Conservation (phyloP, 1,284 basidiomycete species). For the Cerrena zonata region DNA sequence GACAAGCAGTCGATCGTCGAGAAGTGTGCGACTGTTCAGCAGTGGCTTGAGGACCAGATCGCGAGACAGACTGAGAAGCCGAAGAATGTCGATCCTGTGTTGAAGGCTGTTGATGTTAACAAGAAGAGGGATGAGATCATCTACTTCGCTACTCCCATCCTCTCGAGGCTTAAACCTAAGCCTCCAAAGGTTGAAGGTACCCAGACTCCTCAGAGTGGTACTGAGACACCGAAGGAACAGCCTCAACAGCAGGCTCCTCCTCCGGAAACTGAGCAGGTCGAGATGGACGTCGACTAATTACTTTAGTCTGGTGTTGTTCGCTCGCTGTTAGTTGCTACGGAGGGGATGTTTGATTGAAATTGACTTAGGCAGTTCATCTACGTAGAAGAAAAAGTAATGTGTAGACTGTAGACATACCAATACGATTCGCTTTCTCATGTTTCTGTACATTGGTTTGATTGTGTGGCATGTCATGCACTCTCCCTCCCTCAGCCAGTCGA, state of each 20-base stretch:
- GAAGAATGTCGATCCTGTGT: constrained; percentile 81
- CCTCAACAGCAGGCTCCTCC: constrained; percentile 31
- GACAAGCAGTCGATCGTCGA: constrained; percentile 81
- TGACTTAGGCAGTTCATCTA: neutral
- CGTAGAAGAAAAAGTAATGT: constrained; percentile 8
- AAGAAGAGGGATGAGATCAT: constrained; percentile 87
- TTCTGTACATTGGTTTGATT: too few relatives aligned
- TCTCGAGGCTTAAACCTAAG: constrained; percentile 86
- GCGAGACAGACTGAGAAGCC: constrained; percentile 78
- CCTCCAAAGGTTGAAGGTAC: constrained; percentile 55
- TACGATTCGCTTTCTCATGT: neutral
- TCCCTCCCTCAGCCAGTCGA: too few relatives aligned
- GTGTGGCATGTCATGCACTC: too few relatives aligned
- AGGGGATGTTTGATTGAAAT: constrained; percentile 1
- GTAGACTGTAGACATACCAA: constrained; percentile 4
- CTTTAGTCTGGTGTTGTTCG: neutral
- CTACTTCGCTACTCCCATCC: constrained; percentile 78
- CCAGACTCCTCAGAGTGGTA: constrained; percentile 60
- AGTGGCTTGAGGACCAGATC: constrained; percentile 90
- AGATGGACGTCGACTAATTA: constrained; percentile 78
- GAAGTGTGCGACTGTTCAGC: constrained; percentile 74
- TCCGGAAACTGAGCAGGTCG: constrained; percentile 38
- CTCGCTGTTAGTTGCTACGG: constrained; percentile 5
- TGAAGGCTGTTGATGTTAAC: constrained; percentile 73
- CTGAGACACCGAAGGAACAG: constrained; percentile 52